phyloP scores from a whole-genome alignment of 441 rosid species.

The Adansonia rubrostipa region DNA sequence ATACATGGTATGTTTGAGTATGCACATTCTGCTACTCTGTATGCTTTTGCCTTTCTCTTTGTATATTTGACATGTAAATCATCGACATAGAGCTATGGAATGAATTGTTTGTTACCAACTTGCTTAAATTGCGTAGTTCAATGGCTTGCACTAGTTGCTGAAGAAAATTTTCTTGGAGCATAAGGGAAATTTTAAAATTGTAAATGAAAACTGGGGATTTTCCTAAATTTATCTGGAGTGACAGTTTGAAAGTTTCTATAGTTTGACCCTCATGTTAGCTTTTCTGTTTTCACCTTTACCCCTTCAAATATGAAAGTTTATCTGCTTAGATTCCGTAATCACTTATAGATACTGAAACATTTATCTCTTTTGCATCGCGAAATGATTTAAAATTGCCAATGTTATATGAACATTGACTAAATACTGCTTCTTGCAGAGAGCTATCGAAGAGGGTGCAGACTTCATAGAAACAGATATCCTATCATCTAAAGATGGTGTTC shows the following conservation, averaged over 20 bases:
- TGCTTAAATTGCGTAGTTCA: not conserved
- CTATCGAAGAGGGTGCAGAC: slow-evolving; percentile 91
- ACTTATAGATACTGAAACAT: not conserved
- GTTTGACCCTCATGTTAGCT: not conserved
- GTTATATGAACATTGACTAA: slow-evolving; percentile 2
- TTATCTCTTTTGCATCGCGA: not conserved
- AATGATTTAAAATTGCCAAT: not conserved
- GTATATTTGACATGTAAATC: not conserved
- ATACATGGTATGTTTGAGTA: slow-evolving; percentile 58
- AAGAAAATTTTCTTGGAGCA: not conserved
- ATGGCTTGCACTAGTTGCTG: not conserved
- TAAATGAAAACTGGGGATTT: not conserved
- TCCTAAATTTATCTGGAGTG: not conserved
- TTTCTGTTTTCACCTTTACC: not conserved
- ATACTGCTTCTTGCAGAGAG: slow-evolving; percentile 65
- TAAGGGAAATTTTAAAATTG: not conserved
- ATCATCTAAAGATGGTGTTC: slow-evolving; percentile 84
- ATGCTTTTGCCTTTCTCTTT: slow-evolving; percentile 10
- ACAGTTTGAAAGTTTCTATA: not conserved
- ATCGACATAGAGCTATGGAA: slow-evolving; percentile 11
- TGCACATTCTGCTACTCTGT: slow-evolving; percentile 6
- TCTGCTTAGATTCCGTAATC: not conserved
- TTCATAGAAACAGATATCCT: slow-evolving; percentile 92
- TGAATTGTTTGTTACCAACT: not conserved
- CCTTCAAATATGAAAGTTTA: not conserved